Conservation (phyloP, 305 asterid species). For the Ruellia speciosa region DNA sequence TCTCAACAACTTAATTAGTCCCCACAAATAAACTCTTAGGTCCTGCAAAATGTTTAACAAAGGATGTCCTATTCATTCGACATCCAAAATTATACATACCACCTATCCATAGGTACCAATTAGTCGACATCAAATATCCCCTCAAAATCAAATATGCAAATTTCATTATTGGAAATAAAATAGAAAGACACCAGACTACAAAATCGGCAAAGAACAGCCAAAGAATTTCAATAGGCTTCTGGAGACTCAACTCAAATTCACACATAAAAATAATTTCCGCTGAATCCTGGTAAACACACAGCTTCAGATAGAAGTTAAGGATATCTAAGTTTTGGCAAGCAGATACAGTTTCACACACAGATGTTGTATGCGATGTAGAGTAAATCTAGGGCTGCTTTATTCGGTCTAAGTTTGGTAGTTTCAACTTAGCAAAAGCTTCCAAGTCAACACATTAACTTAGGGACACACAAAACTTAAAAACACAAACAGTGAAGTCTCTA, state of each 20-base stretch:
- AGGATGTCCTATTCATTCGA: too few relatives aligned
- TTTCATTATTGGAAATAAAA: too few relatives aligned
- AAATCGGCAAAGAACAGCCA: too few relatives aligned
- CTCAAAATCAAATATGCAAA: too few relatives aligned
- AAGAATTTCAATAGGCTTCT: too few relatives aligned
- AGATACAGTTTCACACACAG: background rate
- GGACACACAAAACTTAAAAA: background rate
- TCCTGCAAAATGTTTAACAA: too few relatives aligned
- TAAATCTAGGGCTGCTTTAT: background rate
- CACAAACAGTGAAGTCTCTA: background rate
- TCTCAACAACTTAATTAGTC: too few relatives aligned
- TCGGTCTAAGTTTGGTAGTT: conserved; percentile 25
- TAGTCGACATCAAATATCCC: too few relatives aligned
- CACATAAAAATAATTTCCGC: background rate
- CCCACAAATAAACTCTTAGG: too few relatives aligned
- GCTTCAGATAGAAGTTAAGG: background rate
- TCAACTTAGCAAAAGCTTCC: conserved; percentile 19
- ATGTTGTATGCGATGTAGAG: background rate
- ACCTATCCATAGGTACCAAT: too few relatives aligned
- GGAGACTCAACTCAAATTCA: background rate
- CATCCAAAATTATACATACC: too few relatives aligned
- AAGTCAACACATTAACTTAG: background rate
- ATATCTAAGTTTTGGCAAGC: background rate
- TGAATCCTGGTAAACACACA: background rate
- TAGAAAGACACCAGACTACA: too few relatives aligned